Evolutionary conservation across 2,329 filamentous ascomycete genomes (phyloP), one percentile per base, ranked within the genome.

Genomic region (Berkeleyomyces basicola): DNA sequence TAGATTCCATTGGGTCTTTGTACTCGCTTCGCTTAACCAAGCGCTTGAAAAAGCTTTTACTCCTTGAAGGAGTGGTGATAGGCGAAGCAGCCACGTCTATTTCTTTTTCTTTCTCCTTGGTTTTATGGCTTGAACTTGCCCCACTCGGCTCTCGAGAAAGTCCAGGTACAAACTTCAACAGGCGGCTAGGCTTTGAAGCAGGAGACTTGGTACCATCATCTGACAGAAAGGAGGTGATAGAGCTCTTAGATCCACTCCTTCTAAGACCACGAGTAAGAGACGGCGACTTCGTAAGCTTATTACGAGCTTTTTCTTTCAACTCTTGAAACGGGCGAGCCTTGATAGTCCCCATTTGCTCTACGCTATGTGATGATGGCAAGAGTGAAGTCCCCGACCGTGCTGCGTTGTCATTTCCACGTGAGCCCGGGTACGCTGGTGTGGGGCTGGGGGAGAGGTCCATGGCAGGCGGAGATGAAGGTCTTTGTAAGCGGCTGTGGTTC

Each of bases 211-310:
- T 31, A 3, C 60, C 63, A 31, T 64, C 63, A 37, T 64, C 60
- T 7, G 63, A 64, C 4, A 64, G 14, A 46, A 64, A 59, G 3
- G 63, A 64, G 33, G 42, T 55, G 10, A 64, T 62, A n/a, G 63
- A 64, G 36, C 60, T 62, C 57, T 61, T 62, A 62, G 63, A 64
- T 51, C 63, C 63, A 33, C 49, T 62, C 42, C 63, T 60, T 39
- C 57, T 61, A 40, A 64, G 31, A 14, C 63, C 63, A n/a, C 63
- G 63, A 3, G 59, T 64, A 42, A 64, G 55, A 7, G 63, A 64
- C 4, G 59, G 60, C 2, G 63, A 62, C 40, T 57, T 64, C 4
- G 61, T 49, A 39, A 64, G 44, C 53, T 42, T 62, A 36, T 51
- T 62, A n/a, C 46, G 57, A 7, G 61, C 62, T 40, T 64, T 64